A percentile compares a stretch with the other conserved stretches of the same genome.
These are phyloP conservation scores for Macrolepiota dolichaula DNA, from an alignment of 768 basidiomycete species.

Conservation along the genomic window DNA sequence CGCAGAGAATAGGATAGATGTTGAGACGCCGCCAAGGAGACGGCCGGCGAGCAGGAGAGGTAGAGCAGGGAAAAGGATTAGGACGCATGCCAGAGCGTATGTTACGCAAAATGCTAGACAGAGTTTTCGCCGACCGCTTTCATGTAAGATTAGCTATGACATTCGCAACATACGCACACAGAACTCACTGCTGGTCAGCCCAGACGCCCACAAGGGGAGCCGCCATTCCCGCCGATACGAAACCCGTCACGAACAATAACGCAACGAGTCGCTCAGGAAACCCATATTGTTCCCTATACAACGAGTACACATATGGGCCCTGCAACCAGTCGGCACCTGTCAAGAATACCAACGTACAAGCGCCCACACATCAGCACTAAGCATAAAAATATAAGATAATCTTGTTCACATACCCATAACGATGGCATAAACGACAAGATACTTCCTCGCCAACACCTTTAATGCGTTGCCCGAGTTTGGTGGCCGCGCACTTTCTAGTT, in stretches of 20 bases:
- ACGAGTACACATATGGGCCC: constrained; percentile 75
- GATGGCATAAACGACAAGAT: constrained; percentile 65
- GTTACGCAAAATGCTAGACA: constrained; percentile 73
- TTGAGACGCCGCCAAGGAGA: constrained; percentile 66
- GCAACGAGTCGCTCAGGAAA: constrained; percentile 65
- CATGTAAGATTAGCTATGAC: not conserved
- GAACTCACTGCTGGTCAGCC: constrained; percentile 71
- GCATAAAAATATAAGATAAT: not conserved
- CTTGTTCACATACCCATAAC: constrained; percentile 54
- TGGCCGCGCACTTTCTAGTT: constrained; percentile 15
- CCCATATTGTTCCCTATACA: constrained; percentile 66
- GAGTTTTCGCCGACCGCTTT: constrained; percentile 62
- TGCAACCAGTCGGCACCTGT: constrained; percentile 77
- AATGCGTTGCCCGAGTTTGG: constrained; percentile 13
- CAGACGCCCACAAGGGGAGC: constrained; percentile 73
- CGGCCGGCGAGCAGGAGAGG: constrained; percentile 64
- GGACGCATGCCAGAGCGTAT: constrained; percentile 57
- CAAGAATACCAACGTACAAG: not conserved
- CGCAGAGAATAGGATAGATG: constrained; percentile 71
- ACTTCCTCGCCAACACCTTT: constrained; percentile 35
- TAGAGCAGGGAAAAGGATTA: constrained; percentile 52
- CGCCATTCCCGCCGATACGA: constrained; percentile 63
- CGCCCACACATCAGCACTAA: constrained; percentile 2
- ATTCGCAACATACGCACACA: not conserved
- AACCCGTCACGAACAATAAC: constrained; percentile 74